phyloP scores from a whole-genome alignment of 2,329 filamentous ascomycete genomes.

The Penicillium sp. region DNA sequence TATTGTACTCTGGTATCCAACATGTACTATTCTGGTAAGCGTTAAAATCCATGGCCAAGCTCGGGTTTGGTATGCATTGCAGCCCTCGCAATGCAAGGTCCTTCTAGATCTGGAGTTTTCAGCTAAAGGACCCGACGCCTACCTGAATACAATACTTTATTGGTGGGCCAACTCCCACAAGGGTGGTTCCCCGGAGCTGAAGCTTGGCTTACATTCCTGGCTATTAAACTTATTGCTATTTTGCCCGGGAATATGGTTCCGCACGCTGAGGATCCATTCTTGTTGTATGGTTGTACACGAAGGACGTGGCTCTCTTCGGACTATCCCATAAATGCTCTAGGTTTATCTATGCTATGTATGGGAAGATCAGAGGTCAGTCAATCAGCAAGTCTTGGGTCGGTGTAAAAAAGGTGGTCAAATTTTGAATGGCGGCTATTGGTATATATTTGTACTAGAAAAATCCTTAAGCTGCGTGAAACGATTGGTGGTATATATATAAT shows the following conservation, averaged over 20 bases:
- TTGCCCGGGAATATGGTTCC: neutral
- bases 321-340: too few species aligned
- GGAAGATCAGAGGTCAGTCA: neutral
- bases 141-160: neutral
- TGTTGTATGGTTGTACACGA: neutral
- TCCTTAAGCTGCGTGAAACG: neutral
- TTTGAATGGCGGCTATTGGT: neutral
- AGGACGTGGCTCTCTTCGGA: neutral
- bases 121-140: neutral
- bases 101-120: constrained; percentile 5
- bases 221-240: neutral
- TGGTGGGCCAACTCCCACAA: neutral
- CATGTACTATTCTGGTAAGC: neutral
- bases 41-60: neutral
- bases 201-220: constrained; percentile 12
- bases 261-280: neutral
- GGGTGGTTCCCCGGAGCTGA: neutral
- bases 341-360: neutral
- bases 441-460: neutral
- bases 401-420: neutral
- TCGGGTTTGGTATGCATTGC: constrained; percentile 8
- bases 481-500: neutral
- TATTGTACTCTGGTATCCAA: neutral
- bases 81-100: constrained; percentile 12
- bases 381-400: neutral